A percentile compares a stretch with the other conserved stretches of the same genome.
phyloP scores from a whole-genome alignment of 192 early-diverging fungal species.

The Mortierella antarctica region DNA sequence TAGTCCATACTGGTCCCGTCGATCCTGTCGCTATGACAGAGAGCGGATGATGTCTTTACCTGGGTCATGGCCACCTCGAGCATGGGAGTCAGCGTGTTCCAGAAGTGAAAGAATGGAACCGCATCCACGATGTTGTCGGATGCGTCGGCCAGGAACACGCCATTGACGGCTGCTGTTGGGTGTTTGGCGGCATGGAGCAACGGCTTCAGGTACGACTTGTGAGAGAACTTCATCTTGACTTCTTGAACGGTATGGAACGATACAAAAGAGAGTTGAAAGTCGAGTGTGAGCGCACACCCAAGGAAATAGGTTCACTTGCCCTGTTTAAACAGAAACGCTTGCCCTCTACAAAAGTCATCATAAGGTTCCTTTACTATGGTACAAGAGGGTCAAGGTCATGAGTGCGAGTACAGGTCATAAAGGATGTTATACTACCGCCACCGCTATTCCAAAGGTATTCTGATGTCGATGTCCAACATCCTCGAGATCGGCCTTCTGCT shows the following conservation, averaged over 20 bases:
- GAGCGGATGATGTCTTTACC: constrained; percentile 49
- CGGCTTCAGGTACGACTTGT: constrained; percentile 78
- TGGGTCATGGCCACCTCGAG: constrained; percentile 88
- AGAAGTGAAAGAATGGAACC: constrained; percentile 87
- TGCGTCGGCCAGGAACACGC: constrained; percentile 73
- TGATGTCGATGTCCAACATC: constrained; percentile 3
- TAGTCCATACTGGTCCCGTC: neutral
- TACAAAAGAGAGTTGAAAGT: no score
- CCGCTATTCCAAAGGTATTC: neutral
- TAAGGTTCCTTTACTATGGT: no score
- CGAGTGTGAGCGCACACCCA: neutral
- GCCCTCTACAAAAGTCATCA: no score
- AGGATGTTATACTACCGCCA: no score
- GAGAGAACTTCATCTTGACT: constrained; percentile 53
- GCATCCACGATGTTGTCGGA: constrained; percentile 65
- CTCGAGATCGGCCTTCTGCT: constrained; percentile 8
- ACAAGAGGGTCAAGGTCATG: no score
- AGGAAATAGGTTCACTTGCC: neutral
- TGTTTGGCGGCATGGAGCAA: constrained; percentile 88
- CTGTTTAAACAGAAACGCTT: neutral
- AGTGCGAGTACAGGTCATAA: no score
- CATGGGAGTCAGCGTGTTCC: constrained; percentile 83
- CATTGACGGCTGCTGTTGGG: constrained; percentile 79
- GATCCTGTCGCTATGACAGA: no score
- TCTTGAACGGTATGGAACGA: no score